Base-by-base conservation (phyloP, 2,329 filamentous ascomycete genomes). In the Leptographium lundbergii region DNA sequence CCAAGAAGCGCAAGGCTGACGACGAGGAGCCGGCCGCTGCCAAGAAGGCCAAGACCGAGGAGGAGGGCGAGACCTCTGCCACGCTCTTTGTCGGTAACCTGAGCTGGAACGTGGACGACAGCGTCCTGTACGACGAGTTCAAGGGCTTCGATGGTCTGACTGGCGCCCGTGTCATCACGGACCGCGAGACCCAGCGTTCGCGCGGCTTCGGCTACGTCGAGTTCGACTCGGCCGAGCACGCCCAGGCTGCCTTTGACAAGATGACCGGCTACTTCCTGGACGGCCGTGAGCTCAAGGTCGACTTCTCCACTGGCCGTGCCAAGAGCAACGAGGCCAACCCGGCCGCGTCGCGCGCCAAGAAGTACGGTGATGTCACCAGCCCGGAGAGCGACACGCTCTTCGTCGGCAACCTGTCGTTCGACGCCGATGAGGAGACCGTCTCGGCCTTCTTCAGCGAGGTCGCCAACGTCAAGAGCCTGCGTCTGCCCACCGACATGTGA, bases 181-280 rank as follows among this genome's bases (percentile, higher is more conserved):
- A 95, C 76, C 86, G 86, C 72, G 83, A 86, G 59, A 81, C 79
- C 68, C 88, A 89, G 68, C 87, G 89, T 69, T 92, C 91, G 73
- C 91, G 91, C 76, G 91, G 89, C 65, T 96, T 95, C 73, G 91
- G 91, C 62, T 96, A 96, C 71, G 88, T 96, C 67, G 91, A 96
- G 77, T 96, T 91, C 74, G 77, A 79, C 69, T 82, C 78, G 65
- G 74, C 80, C 61, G 85, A 81, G 61, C 63, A 64, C 36, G 69
- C 70, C 56, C 61, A 72, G 69, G 69, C 68, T 58, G 70, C 78
- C 19, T 72, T 74, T 61, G 70, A 70, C 34, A 70, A 67, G 61
- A 72, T 72, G 69, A 67, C 67, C 60, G 71, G 71, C 60, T 66
- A 65, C 58, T 67, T 65, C 61, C 65, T 73, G 36, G 69, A 72